phyloP scores from a whole-genome alignment of 2,329 filamentous ascomycete genomes.

The Verruconis gallopava region DNA sequence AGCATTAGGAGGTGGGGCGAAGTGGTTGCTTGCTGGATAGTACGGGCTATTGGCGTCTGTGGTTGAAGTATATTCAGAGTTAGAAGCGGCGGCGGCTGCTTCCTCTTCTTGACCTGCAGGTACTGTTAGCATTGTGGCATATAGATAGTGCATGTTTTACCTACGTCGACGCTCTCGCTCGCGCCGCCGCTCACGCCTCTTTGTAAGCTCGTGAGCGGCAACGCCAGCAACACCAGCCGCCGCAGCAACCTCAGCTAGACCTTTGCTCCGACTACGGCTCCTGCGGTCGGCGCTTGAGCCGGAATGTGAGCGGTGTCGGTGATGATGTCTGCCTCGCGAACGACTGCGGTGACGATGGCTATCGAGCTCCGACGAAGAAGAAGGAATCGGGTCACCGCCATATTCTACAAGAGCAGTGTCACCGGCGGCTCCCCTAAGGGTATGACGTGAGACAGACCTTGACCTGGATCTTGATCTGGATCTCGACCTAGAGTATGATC shows the following conservation, averaged over 20 bases:
- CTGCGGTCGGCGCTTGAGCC: conserved; percentile 14
- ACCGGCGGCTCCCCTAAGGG: conserved; percentile 33
- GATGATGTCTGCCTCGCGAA: conserved; percentile 1
- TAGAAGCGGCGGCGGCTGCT: conserved; percentile 24
- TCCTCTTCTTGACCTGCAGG: conserved; percentile 12
- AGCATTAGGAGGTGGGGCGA: conserved; percentile 32
- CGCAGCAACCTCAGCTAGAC: conserved; percentile 42
- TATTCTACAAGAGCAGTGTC: conserved; percentile 48
- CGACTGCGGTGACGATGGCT: conserved; percentile 26
- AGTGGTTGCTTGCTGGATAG: conserved; percentile 35
- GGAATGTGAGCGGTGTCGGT: neutral
- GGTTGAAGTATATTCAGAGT: conserved; percentile 15
- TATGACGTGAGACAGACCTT: conserved; percentile 29
- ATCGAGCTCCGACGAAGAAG: conserved; percentile 35
- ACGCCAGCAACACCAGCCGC: conserved; percentile 45
- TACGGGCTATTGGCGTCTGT: conserved; percentile 15
- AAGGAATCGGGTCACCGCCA: conserved; percentile 48
- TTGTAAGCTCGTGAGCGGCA: conserved; percentile 44
- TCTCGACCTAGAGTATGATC: conserved; percentile 31
- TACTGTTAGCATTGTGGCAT: conserved; percentile 9
- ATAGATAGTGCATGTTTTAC: neutral
- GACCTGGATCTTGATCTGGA: conserved; percentile 30
- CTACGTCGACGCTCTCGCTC: conserved; percentile 36
- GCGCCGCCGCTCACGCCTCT: conserved; percentile 43
- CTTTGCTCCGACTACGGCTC: conserved; percentile 37